Percentiles rank a stretch among this genome's conserved stretches.
Conservation (phyloP, 805 yeast species). For the Yamadazyma insecticola region DNA sequence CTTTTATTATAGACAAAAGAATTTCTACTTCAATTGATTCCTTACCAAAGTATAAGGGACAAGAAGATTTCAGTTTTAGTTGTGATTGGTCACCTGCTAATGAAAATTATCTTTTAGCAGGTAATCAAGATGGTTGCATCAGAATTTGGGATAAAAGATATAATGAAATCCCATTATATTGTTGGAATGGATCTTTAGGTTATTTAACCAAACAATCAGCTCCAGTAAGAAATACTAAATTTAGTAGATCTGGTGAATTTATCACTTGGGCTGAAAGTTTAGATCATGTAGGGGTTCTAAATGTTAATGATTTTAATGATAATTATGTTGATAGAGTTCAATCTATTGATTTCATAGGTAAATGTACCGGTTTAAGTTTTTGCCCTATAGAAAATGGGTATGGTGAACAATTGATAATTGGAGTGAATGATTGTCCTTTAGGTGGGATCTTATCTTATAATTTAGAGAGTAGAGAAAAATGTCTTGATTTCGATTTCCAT, state of each 20-base stretch:
- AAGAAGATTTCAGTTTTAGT: slow-evolving; percentile 52
- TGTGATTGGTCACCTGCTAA: slow-evolving; percentile 52
- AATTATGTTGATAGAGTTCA: slow-evolving; percentile 29
- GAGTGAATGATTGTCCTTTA: slow-evolving; percentile 49
- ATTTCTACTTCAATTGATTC: slow-evolving; percentile 7
- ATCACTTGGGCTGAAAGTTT: slow-evolving; percentile 56
- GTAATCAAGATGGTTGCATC: slow-evolving; percentile 58
- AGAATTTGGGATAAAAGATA: slow-evolving; percentile 49
- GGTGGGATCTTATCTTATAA: slow-evolving; percentile 56
- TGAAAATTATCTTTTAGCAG: slow-evolving; percentile 45
- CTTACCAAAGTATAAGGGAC: slow-evolving; percentile 33
- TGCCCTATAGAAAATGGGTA: slow-evolving; percentile 36
- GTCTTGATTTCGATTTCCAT: slow-evolving; percentile 38
- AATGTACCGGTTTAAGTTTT: slow-evolving; percentile 52
- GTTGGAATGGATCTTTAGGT: slow-evolving; percentile 35
- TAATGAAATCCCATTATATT: slow-evolving; percentile 17
- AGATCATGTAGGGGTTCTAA: slow-evolving; percentile 52
- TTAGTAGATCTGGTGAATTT: slow-evolving; percentile 41
- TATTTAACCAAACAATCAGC: slow-evolving; percentile 28
- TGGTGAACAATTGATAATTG: slow-evolving; percentile 48
- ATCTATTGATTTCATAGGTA: slow-evolving; percentile 52
- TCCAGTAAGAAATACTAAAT: slow-evolving; percentile 51
- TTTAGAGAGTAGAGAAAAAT: slow-evolving; percentile 27
- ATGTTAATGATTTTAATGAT: slow-evolving; percentile 25
- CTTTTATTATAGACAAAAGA: slow-evolving; percentile 44